Evolutionary conservation across 2,329 filamentous ascomycete species (phyloP), one percentile per base, ranked within the genome.

Genomic region (Diaporthe eres): DNA sequence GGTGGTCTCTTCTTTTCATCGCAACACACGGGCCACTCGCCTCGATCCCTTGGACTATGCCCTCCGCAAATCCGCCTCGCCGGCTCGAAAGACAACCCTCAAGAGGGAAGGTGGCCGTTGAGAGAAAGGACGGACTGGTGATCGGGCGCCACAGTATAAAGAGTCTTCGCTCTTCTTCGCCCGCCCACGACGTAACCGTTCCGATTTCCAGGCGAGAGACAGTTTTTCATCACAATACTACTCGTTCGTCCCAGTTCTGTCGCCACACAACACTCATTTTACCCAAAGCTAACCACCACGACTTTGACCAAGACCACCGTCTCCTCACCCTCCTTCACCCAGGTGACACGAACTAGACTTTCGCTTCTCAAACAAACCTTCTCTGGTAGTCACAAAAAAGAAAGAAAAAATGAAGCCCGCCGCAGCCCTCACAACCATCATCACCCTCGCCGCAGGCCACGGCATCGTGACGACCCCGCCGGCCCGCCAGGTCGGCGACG

Each of bases 381-480:
- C 13, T 19, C 34, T 19, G 37, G 31, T 22, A 25, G 39, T 31
- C 37, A 12, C 37, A 12, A 31, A 31, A 8, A 34, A 34, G 34
- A 34, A 8, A 34, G 8, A 5, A n/a, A 71, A 17, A 42, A 75
- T 75, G 73, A 75, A 61, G 67, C 75, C 70, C 57, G 70, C 77
- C 74, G 73, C 72, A 57, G 76, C 57, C 72, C 61, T 78, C 72
- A 78, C 76, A 76, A 63, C 71, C 42, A 34, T 74, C 19, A 51
- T 75, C 63, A 22, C 44, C 57, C 49, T 58, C 34, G 76, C 63
- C 57, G 47, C 78, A 58, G 78, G 77, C 37, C 79, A 80, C 73
- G 79, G 79, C 61, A 78, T 78, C 34, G 76, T 80, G 73, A 77
- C 68, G 31, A 44, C 34, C 17, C 79, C 79, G 19, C 37, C 76